Evolutionary conservation across 768 basidiomycete species (phyloP).

Genomic region (Vararia minispora): DNA sequence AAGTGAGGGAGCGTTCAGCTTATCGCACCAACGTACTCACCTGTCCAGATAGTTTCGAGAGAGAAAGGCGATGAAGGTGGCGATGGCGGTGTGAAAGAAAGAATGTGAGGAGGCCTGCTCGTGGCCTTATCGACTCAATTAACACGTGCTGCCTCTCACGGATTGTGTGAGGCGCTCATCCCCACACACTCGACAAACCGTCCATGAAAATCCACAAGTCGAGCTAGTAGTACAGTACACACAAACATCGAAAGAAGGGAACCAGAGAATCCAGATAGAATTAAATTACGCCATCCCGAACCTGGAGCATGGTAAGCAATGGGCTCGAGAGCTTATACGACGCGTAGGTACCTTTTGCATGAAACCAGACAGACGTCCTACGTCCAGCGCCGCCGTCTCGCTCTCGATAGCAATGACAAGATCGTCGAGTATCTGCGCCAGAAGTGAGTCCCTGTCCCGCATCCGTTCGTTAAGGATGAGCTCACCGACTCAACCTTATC

Average conservation of each 20-base stretch:
- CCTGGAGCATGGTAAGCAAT: constrained; percentile 29
- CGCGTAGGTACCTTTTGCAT: constrained; percentile 63
- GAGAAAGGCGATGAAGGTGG: no score
- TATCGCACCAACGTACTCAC: constrained; percentile 4
- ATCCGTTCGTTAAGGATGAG: constrained; percentile 14
- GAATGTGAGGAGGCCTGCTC: no score
- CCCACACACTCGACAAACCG: no score
- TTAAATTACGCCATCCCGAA: constrained; percentile 53
- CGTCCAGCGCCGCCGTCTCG: constrained; percentile 71
- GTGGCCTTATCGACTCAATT: no score
- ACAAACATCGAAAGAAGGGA: constrained; percentile 7
- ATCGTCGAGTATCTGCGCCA: constrained; percentile 65
- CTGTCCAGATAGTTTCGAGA: no score
- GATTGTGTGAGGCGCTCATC: no score
- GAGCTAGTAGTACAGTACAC: constrained; percentile 11
- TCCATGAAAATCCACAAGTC: constrained; percentile 2
- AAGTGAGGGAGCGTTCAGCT: neutral
- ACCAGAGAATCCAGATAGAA: no score
- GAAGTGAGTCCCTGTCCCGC: constrained; percentile 7
- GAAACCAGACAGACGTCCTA: constrained; percentile 79
- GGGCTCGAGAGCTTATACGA: neutral
- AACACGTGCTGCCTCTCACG: no score
- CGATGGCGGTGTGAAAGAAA: no score
- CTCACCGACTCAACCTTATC: constrained; percentile 87
- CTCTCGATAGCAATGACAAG: constrained; percentile 83